These are phyloP conservation scores for Ceratocystis colombiana DNA, from an alignment of 2,329 filamentous ascomycete species.

Conservation along the genomic window DNA sequence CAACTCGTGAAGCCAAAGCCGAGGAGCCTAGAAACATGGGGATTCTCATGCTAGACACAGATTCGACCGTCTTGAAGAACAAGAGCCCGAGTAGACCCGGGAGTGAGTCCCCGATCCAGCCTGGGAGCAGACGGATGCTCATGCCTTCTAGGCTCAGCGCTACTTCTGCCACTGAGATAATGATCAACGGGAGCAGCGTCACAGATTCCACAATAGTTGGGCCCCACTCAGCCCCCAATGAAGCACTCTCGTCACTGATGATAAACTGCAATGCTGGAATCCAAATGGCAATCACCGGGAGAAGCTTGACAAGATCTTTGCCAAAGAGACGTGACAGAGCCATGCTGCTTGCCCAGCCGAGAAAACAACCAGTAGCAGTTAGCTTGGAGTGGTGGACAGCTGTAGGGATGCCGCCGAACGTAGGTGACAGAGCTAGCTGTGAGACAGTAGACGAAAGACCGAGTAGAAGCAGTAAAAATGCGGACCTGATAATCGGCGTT, in stretches of 20 bases:
- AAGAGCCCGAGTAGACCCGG: conserved; percentile 58
- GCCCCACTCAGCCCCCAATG: conserved; percentile 58
- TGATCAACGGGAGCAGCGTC: conserved; percentile 61
- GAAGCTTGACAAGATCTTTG: conserved; percentile 39
- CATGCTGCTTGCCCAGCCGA: conserved; percentile 61
- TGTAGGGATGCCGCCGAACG: conserved; percentile 77
- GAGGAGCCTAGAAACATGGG: conserved; percentile 48
- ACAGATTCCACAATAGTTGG: conserved; percentile 64
- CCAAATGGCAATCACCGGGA: conserved; percentile 66
- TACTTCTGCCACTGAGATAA: conserved; percentile 52
- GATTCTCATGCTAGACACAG: conserved; percentile 35
- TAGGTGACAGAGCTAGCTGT: conserved; percentile 67
- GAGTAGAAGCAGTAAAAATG: conserved; percentile 40
- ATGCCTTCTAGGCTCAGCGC: conserved; percentile 40
- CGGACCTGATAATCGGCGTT: conserved; percentile 34
- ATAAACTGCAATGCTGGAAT: conserved; percentile 63
- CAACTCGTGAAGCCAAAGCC: conserved; percentile 58
- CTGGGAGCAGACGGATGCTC: conserved; percentile 43
- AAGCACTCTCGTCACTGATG: conserved; percentile 55
- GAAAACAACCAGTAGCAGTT: conserved; percentile 55
- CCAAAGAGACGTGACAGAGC: conserved; percentile 39
- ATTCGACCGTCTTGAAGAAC: conserved; percentile 48
- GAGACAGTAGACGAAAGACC: conserved; percentile 61
- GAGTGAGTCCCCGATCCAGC: conserved; percentile 50
- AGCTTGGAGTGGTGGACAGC: conserved; percentile 59